Conservation (phyloP, 148 eudicot species). For the Chenopodium suecicum region DNA sequence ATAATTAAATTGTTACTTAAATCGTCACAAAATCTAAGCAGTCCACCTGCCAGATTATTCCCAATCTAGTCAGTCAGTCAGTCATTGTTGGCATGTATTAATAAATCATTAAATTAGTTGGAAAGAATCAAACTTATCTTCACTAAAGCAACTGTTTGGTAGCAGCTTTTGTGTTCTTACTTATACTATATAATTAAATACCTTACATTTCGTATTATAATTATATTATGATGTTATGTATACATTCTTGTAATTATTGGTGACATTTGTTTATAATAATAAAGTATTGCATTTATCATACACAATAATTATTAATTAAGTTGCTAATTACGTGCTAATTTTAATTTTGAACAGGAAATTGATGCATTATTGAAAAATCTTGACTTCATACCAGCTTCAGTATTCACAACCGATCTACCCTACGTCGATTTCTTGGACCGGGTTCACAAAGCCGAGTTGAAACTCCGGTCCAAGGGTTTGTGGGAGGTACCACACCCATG, state of each 20-base stretch:
- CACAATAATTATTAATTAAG: too few species aligned
- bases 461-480: constrained; percentile 78
- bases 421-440: constrained; percentile 87
- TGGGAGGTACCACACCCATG: constrained; percentile 99
- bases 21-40: constrained; percentile 39
- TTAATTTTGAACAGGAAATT: constrained; percentile 48
- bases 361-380: constrained; percentile 57
- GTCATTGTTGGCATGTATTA: constrained; percentile 26
- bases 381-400: constrained; percentile 61
- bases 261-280: background rate
- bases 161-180: constrained; percentile 29
- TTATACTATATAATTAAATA: too few species aligned
- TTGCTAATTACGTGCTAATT: too few species aligned
- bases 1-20: constrained; percentile 15
- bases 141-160: constrained; percentile 42
- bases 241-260: constrained; percentile 11
- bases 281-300: background rate
- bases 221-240: background rate
- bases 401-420: constrained; percentile 76
- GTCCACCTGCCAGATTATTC: constrained; percentile 55
- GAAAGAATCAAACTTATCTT: constrained; percentile 41
- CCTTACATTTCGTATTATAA: too few species aligned
- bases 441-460: constrained; percentile 94
- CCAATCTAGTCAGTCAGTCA: constrained; percentile 29
- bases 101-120: constrained; percentile 31